A percentile compares a stretch with the other conserved stretches of the same genome.
phyloP scores from a whole-genome alignment of 2,329 filamentous ascomycete genomes.

The Myriosclerotinia duriaeana region DNA sequence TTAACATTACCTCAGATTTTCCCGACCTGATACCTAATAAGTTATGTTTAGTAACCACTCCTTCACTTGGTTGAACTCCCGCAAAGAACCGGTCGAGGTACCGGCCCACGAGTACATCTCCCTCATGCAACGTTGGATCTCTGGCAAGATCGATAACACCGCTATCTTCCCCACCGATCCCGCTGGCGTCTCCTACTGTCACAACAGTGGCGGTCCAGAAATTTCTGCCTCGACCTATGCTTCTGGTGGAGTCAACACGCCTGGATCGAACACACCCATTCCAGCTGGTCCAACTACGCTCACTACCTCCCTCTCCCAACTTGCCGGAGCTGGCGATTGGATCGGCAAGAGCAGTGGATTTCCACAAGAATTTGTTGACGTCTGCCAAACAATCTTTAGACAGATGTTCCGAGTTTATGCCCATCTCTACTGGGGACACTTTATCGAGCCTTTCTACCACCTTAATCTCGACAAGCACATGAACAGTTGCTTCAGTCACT shows the following conservation, averaged over 20 bases:
- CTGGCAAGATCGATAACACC: constrained; percentile 88
- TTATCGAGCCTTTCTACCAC: constrained; percentile 78
- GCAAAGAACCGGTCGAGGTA: constrained; percentile 84
- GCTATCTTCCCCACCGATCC: constrained; percentile 88
- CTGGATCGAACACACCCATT: constrained; percentile 43
- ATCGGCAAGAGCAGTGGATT: constrained; percentile 92
- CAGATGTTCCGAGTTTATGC: constrained; percentile 99
- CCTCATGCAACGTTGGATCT: constrained; percentile 95
- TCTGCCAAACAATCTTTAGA: constrained; percentile 91
- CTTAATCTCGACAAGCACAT: constrained; percentile 77
- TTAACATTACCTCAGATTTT: constrained; percentile 35
- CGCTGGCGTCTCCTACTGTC: constrained; percentile 64
- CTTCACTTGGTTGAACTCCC: constrained; percentile 92
- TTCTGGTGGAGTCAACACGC: constrained; percentile 51
- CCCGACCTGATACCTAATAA: constrained; percentile 9
- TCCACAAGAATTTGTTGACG: constrained; percentile 81
- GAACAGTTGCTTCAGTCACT: constrained; percentile 86
- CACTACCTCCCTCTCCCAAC: constrained; percentile 57
- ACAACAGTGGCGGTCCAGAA: constrained; percentile 60
- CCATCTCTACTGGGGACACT: constrained; percentile 97
- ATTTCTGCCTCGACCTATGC: constrained; percentile 56
- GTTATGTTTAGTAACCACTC: constrained; percentile 68
- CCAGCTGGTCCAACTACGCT: constrained; percentile 45
- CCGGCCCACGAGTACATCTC: constrained; percentile 93
- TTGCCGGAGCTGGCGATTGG: constrained; percentile 68